Evolutionary conservation across 1,139 yeast species (phyloP).

Genomic region (Blastobotrys capitulatus): DNA sequence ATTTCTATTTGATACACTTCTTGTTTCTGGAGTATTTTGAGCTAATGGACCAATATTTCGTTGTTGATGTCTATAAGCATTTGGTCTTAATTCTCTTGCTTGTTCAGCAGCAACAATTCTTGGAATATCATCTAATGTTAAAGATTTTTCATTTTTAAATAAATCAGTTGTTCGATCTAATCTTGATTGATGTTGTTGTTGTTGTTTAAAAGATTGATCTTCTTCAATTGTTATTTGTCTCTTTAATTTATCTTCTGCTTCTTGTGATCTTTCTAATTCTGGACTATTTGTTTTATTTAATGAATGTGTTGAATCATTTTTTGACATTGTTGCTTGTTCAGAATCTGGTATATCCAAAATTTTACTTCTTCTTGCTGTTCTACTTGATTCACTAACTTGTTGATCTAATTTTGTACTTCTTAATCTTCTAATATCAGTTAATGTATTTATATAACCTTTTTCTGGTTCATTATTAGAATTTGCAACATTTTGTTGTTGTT

Average conservation of each 20-base stretch:
- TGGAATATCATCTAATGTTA: constrained; percentile 93
- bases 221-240: constrained; percentile 40
- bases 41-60: constrained; percentile 17
- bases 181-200: constrained; percentile 24
- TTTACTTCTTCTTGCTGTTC: constrained; percentile 54
- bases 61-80: constrained; percentile 68
- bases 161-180: constrained; percentile 57
- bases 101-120: constrained; percentile 96
- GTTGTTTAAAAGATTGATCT: constrained; percentile 2
- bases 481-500: constrained; percentile 5
- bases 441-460: constrained; percentile 57
- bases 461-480: constrained; percentile 27
- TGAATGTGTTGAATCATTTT: constrained; percentile 23
- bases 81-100: constrained; percentile 86
- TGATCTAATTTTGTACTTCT: constrained; percentile 72
- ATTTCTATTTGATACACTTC: constrained; percentile 18
- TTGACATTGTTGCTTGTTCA: constrained; percentile 25
- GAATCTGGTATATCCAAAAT: constrained; percentile 42
- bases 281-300: neutral
- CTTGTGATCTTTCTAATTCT: constrained; percentile 2
- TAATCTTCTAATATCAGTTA: constrained; percentile 72
- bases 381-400: constrained; percentile 51
- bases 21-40: constrained; percentile 22
- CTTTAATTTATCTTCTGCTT: neutral
- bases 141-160: constrained; percentile 73